Evolutionary conservation across 2,329 filamentous ascomycete genomes (phyloP).

Genomic region (Emydomyces testavorans): DNA sequence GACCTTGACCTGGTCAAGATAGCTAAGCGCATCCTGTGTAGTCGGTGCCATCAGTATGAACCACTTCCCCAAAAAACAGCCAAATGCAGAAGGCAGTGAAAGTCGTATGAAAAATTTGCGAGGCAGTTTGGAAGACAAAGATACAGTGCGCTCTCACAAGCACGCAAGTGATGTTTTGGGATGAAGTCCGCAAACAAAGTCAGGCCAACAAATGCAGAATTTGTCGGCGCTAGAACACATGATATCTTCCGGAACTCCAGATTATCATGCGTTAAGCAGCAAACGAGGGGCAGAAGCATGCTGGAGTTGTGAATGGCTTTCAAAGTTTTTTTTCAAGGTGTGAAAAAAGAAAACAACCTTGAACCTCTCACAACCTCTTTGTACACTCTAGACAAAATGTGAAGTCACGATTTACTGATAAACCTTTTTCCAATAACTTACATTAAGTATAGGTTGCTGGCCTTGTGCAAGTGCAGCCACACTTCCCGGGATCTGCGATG

Average conservation of each 20-base stretch:
- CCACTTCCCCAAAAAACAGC: not conserved
- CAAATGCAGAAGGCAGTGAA: slow-evolving; percentile 2
- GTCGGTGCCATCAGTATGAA: slow-evolving; percentile 23
- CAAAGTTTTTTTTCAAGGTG: not conserved
- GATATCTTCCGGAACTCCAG: not conserved
- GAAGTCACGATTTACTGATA: not conserved
- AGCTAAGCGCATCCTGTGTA: slow-evolving; percentile 73
- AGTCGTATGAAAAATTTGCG: not conserved
- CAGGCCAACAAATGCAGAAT: not conserved
- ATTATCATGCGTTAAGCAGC: too few relatives aligned
- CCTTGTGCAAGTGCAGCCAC: slow-evolving; percentile 57
- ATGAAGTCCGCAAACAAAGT: not conserved
- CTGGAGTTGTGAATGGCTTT: not conserved
- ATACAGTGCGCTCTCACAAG: not conserved
- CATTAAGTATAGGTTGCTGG: slow-evolving; percentile 70
- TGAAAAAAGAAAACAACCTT: not conserved
- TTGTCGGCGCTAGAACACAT: slow-evolving; percentile 3
- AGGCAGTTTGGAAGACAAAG: not conserved
- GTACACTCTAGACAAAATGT: not conserved
- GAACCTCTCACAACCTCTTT: not conserved
- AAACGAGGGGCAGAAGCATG: too few relatives aligned
- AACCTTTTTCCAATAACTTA: slow-evolving; percentile 30
- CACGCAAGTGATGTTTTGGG: not conserved
- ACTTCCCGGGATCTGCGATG: slow-evolving; percentile 37
- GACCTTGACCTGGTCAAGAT: slow-evolving; percentile 95